Percentiles rank a stretch among this genome's conserved stretches.
phyloP scores from a whole-genome alignment of 2,329 filamentous ascomycete genomes.

The Grosmannia penicillata region DNA sequence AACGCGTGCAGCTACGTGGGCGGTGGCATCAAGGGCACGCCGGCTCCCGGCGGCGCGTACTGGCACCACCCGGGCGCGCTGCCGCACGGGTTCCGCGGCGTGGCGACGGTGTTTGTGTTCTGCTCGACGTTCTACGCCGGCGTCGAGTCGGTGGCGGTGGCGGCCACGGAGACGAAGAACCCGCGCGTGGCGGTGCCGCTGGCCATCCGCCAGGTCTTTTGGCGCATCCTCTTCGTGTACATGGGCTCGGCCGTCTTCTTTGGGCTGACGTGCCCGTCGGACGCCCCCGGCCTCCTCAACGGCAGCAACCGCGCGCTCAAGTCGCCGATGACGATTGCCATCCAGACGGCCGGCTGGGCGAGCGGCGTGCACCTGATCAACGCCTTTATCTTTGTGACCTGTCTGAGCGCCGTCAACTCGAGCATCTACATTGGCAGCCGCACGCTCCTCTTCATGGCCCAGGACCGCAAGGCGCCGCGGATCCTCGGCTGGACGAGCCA shows the following conservation, averaged over 20 bases:
- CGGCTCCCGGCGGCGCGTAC: slow-evolving; percentile 52
- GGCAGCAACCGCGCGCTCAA: slow-evolving; percentile 48
- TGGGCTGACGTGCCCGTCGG: slow-evolving; percentile 57
- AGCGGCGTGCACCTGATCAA: slow-evolving; percentile 66
- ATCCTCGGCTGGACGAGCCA: slow-evolving; percentile 54
- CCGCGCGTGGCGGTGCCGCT: slow-evolving; percentile 39
- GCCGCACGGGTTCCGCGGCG: slow-evolving; percentile 49
- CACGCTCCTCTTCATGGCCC: slow-evolving; percentile 62
- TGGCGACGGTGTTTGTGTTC: slow-evolving; percentile 52
- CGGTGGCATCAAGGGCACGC: slow-evolving; percentile 48
- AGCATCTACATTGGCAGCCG: slow-evolving; percentile 66
- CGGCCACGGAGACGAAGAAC: slow-evolving; percentile 45
- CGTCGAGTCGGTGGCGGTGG: slow-evolving; percentile 47
- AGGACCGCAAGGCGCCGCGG: slow-evolving; percentile 54
- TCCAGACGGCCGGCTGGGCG: slow-evolving; percentile 60
- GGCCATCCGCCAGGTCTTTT: slow-evolving; percentile 45
- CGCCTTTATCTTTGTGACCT: slow-evolving; percentile 60
- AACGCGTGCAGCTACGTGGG: slow-evolving; percentile 35
- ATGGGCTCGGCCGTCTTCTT: slow-evolving; percentile 63
- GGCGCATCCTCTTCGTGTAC: slow-evolving; percentile 47
- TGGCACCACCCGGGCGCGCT: slow-evolving; percentile 61
- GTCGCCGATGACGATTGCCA: slow-evolving; percentile 59
- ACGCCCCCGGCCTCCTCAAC: slow-evolving; percentile 48
- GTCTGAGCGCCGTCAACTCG: slow-evolving; percentile 56
- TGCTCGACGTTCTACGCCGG: slow-evolving; percentile 59